These are phyloP conservation scores for Lactarius trivialis DNA, from an alignment of 768 basidiomycete species.

Conservation along the genomic window DNA sequence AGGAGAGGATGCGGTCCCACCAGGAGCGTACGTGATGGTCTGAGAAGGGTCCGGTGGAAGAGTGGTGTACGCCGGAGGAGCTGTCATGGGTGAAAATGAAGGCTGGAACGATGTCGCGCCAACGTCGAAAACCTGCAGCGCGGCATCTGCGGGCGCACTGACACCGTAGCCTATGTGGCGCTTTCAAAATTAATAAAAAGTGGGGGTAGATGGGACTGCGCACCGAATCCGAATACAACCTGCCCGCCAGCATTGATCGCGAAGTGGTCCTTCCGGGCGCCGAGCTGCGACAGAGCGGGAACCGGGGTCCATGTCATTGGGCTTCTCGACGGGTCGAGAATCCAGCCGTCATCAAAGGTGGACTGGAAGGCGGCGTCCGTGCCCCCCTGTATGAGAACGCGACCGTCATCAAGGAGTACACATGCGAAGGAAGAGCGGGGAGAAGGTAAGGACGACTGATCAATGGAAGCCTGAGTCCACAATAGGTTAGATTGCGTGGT, in stretches of 20 bases:
- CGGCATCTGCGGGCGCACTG: constrained; percentile 46
- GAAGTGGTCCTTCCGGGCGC: constrained; percentile 65
- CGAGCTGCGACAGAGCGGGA: constrained; percentile 48
- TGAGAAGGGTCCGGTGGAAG: constrained; percentile 25
- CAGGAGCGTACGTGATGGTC: constrained; percentile 14
- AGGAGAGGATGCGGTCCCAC: constrained; percentile 16
- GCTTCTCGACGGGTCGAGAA: constrained; percentile 49
- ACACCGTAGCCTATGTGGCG: constrained; percentile 39
- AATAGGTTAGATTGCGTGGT: constrained; percentile 38
- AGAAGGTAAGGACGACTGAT: constrained; percentile 39
- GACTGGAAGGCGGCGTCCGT: constrained; percentile 46
- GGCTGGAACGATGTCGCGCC: constrained; percentile 33
- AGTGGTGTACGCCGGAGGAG: constrained; percentile 27
- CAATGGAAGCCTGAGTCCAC: constrained; percentile 46
- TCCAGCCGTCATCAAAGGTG: constrained; percentile 63
- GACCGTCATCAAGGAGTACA: constrained; percentile 42
- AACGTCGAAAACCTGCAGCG: constrained; percentile 48
- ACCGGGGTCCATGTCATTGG: constrained; percentile 57
- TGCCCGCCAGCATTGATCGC: constrained; percentile 53
- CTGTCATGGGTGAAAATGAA: constrained; percentile 34
- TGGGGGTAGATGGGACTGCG: constrained; percentile 26
- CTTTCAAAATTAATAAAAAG: not conserved
- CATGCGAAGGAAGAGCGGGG: constrained; percentile 62
- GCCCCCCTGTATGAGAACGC: constrained; percentile 75
- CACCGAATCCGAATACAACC: constrained; percentile 76